phyloP scores from a whole-genome alignment of 2,329 filamentous ascomycete species.

The Colletotrichum simmondsii region DNA sequence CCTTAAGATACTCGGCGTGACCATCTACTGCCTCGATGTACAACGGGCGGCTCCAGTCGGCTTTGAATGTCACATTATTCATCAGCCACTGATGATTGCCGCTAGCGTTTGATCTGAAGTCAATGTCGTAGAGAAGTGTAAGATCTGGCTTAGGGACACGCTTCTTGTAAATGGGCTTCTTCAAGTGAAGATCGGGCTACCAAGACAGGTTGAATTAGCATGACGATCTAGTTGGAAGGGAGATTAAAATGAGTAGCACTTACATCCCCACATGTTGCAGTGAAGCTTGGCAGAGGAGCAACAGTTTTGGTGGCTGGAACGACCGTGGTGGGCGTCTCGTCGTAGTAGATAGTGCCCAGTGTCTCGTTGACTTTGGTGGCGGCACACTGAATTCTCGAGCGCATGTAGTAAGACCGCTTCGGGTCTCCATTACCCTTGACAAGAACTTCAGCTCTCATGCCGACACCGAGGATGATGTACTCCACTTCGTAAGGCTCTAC shows the following conservation, averaged over 20 bases:
- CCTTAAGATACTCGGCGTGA: constrained; percentile 5
- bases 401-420: constrained; percentile 16
- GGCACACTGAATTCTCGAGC: constrained; percentile 12
- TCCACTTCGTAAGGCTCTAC: constrained; percentile 30
- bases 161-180: constrained; percentile 28
- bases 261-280: constrained; percentile 13
- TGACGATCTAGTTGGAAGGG: neutral
- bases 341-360: constrained; percentile 11
- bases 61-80: constrained; percentile 27
- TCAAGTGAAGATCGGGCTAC: constrained; percentile 2
- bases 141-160: constrained; percentile 11
- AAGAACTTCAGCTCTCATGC: constrained; percentile 22
- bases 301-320: neutral
- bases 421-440: constrained; percentile 23
- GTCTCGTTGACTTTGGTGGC: constrained; percentile 6
- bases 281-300: neutral
- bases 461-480: constrained; percentile 15
- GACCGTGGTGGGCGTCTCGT: neutral
- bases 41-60: constrained; percentile 27
- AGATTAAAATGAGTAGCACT: neutral
- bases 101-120: constrained; percentile 4
- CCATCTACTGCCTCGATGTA: constrained; percentile 19
- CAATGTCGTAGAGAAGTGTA: constrained; percentile 9
- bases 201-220: neutral
- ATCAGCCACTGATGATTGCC: constrained; percentile 22